phyloP scores from a whole-genome alignment of 345 rosid genomes.

The Populus euphratica region DNA sequence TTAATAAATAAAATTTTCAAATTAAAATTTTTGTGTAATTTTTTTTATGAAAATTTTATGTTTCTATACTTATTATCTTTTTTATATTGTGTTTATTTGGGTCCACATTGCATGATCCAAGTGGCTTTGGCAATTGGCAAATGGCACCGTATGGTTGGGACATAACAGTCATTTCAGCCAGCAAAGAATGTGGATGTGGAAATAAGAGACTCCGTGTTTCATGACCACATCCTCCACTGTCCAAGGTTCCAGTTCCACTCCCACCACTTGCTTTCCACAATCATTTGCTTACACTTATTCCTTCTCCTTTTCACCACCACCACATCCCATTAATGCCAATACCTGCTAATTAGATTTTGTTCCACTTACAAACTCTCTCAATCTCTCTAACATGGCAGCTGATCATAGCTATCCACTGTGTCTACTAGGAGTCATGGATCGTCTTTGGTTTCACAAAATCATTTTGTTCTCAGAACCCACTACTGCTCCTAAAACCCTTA shows the following conservation, averaged over 20 bases:
- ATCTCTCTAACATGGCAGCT: constrained; percentile 27
- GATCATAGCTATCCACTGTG: constrained; percentile 24
- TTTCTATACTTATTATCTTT: background rate
- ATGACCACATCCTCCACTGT: constrained; percentile 21
- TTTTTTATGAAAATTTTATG: too few relatives aligned
- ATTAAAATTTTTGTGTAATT: too few relatives aligned
- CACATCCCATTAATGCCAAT: constrained; percentile 7
- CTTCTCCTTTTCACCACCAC: constrained; percentile 14
- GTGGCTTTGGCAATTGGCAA: background rate
- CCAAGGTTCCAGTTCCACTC: background rate
- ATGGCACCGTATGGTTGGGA: background rate
- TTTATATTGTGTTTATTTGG: background rate
- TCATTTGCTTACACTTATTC: constrained; percentile 16
- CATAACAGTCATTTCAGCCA: background rate
- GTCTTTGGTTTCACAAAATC: constrained; percentile 56
- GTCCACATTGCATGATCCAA: background rate
- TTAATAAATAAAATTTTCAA: too few relatives aligned
- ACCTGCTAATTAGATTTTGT: background rate
- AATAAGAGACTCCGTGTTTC: constrained; percentile 10
- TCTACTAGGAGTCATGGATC: constrained; percentile 47
- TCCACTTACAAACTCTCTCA: background rate
- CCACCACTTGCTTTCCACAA: constrained; percentile 12
- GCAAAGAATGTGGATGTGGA: constrained; percentile 2
- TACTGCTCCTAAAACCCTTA: constrained; percentile 17
- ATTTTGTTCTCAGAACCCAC: constrained; percentile 37